phyloP scores from a whole-genome alignment of 1,284 basidiomycete genomes.

The Golubevia sp. region DNA sequence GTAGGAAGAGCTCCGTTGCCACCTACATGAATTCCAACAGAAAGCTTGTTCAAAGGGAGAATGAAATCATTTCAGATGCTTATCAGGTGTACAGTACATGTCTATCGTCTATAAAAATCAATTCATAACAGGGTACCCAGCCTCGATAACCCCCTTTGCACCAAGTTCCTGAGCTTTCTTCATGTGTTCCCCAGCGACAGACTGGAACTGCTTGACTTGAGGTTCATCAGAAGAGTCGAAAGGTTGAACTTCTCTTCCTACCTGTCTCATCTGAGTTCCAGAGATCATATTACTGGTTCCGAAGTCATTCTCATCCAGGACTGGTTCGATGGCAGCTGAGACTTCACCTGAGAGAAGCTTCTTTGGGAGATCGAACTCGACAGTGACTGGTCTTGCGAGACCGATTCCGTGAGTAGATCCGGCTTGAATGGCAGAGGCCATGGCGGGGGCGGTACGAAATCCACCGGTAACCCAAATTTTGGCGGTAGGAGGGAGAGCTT shows the following conservation, averaged over 20 bases:
- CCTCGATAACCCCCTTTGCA: constrained; percentile 8
- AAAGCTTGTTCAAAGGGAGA: too few species aligned
- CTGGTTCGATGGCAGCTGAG: constrained; percentile 34
- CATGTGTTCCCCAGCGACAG: constrained; percentile 7
- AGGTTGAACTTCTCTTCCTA: constrained; percentile 11
- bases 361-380: constrained; percentile 64
- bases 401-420: constrained; percentile 63
- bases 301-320: constrained; percentile 14
- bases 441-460: constrained; percentile 64
- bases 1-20: too few species aligned
- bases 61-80: too few species aligned
- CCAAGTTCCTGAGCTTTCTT: not conserved
- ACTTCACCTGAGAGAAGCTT: constrained; percentile 63
- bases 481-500: constrained; percentile 21
- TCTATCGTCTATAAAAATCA: too few species aligned
- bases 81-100: too few species aligned
- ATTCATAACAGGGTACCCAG: constrained; percentile 13
- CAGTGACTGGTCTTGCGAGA: constrained; percentile 64
- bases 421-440: constrained; percentile 61
- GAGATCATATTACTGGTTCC: constrained; percentile 10
- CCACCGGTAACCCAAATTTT: constrained; percentile 66
- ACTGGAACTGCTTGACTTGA: constrained; percentile 12
- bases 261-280: constrained; percentile 16
- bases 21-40: too few species aligned
- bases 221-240: constrained; percentile 6